Evolutionary conservation across 805 yeast genomes (phyloP).

Genomic region (Nakazawaea wyomingensis): DNA sequence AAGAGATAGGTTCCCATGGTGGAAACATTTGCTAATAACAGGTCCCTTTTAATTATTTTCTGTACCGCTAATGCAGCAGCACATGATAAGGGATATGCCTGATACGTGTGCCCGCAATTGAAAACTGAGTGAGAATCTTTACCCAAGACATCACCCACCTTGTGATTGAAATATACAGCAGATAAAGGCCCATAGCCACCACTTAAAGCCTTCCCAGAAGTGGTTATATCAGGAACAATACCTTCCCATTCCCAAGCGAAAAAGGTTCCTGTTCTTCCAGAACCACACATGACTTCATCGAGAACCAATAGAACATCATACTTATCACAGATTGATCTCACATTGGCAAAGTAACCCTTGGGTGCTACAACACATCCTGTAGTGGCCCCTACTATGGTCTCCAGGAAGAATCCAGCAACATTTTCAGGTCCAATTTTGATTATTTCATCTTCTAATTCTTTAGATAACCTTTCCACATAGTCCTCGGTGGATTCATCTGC

Average conservation of each 20-base stretch:
- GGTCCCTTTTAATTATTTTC: constrained; percentile 29
- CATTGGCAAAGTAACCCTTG: constrained; percentile 33
- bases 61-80: constrained; percentile 42
- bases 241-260: constrained; percentile 40
- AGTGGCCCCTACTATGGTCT: constrained; percentile 22
- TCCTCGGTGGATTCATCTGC: constrained; percentile 14
- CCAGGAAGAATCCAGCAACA: constrained; percentile 21
- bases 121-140: constrained; percentile 35
- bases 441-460: constrained; percentile 22
- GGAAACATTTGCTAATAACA: constrained; percentile 36
- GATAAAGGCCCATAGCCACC: constrained; percentile 47
- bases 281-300: constrained; percentile 54
- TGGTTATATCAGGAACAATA: constrained; percentile 41
- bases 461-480: constrained; percentile 16
- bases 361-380: constrained; percentile 16
- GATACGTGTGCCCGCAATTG: constrained; percentile 46
- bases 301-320: constrained; percentile 41
- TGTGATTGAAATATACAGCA: constrained; percentile 38
- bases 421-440: constrained; percentile 19
- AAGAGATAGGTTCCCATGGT: constrained; percentile 39
- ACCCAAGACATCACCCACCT: constrained; percentile 30
- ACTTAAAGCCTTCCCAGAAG: constrained; percentile 45
- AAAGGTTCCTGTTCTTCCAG: constrained; percentile 43
- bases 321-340: constrained; percentile 40
- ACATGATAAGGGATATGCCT: constrained; percentile 42